Evolutionary conservation across 768 basidiomycete species (phyloP), one percentile per base, ranked within the genome.

Genomic region (Rhodocollybia butyracea): DNA sequence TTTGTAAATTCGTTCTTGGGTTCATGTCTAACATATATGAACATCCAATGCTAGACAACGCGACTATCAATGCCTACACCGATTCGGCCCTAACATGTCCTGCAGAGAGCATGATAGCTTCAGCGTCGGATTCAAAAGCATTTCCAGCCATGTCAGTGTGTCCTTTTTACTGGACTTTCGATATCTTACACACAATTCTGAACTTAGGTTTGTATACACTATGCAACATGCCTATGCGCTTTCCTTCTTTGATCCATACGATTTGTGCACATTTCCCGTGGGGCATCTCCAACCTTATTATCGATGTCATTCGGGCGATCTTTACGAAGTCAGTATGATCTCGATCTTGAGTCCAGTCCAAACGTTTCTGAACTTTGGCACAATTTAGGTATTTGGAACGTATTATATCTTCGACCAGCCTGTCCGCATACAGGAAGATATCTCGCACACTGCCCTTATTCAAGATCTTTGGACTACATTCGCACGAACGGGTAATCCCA

Each of bases 401-500:
- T 60, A 62, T 40, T 46, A 62, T 52, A 58, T 62, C 40, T 62
- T 62, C 57, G 48, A 29, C 42, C 54, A 62, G 31, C 61, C 61
- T 7, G 29, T 60, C 15, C 59, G 61, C 26, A 58, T 57, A 24
- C 31, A 19, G n/a, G 56, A 36, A 31, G 61, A 62, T 36, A 58
- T 62, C 30, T 54, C 17, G 2, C 46, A 45, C 42, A 54, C 53
- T 22, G 36, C 45, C 26, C 53, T 54, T 38, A 27, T 56, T 1
- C 55, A 56, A 43, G 46, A 55, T 34, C 42, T 55, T 8, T 55
- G 54, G 54, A 42, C 51, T 2, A 17, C 26, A 3, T 53, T 53
- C 19, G 51, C 38, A 17, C 51, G 51, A 34, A 53, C 39, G 27
- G 39, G 43, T n/a, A 43, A 45, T 46, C 32, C 42, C 5, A 54